Percentiles rank a stretch among this genome's conserved stretches.
Evolutionary conservation across 306 rosid genomes (phyloP).

Genomic region (Carpinus fangiana): DNA sequence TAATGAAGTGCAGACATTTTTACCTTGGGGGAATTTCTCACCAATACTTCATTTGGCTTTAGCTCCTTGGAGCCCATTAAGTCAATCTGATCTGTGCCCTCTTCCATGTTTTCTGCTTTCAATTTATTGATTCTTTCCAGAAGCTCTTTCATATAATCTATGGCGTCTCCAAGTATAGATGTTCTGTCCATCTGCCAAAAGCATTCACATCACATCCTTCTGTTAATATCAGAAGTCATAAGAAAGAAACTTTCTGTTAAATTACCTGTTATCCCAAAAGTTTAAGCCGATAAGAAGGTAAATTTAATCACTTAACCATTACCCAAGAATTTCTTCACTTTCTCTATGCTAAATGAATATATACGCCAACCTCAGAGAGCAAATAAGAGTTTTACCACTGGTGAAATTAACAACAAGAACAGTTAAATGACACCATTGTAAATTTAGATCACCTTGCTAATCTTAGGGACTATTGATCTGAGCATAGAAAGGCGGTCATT

Average conservation of each 20-base stretch:
- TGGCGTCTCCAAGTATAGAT: constrained; percentile 95
- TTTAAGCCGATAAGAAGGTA: too few relatives aligned
- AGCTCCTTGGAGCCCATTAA: constrained; percentile 59
- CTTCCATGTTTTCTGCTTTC: constrained; percentile 69
- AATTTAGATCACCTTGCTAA: constrained; percentile 70
- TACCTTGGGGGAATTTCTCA: constrained; percentile 95
- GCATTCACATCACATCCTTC: constrained; percentile 12
- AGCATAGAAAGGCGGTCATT: constrained; percentile 90
- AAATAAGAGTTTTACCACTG: constrained; percentile 4
- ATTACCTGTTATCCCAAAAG: too few relatives aligned
- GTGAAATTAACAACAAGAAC: constrained; percentile 17
- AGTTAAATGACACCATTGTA: neutral
- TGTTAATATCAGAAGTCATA: constrained; percentile 16
- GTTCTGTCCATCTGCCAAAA: constrained; percentile 90
- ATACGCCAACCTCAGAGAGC: constrained; percentile 15
- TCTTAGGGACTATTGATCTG: constrained; percentile 90
- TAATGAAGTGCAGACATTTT: neutral
- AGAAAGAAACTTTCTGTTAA: neutral
- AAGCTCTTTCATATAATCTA: constrained; percentile 97
- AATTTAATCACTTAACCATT: too few relatives aligned
- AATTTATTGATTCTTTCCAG: constrained; percentile 74
- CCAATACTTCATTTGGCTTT: constrained; percentile 66
- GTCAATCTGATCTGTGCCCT: constrained; percentile 44
- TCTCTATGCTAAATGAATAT: neutral
- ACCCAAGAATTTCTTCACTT: too few relatives aligned